Evolutionary conservation across 345 rosid species (phyloP).

Genomic region (Eucalyptus erythrocorys): DNA sequence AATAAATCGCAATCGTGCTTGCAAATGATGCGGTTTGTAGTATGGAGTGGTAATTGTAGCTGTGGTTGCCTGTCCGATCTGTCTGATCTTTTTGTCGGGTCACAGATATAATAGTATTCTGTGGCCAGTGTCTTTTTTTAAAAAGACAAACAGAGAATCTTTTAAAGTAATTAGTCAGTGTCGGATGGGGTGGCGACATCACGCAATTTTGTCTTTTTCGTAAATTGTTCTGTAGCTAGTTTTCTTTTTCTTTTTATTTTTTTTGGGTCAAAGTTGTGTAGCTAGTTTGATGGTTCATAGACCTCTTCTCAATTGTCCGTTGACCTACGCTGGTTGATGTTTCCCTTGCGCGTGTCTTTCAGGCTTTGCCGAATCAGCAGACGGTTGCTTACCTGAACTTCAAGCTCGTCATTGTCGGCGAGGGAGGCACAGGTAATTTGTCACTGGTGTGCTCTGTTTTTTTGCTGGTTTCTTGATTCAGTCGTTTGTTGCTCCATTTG

Average conservation of each 20-base stretch:
- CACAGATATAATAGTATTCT: not conserved
- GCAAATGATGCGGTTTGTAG: no score
- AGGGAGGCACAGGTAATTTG: conserved; percentile 87
- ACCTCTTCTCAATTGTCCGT: not conserved
- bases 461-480: no score
- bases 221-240: no score
- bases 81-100: not conserved
- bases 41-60: not conserved
- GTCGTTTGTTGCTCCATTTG: not conserved
- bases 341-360: not conserved
- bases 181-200: no score
- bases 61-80: not conserved
- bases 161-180: no score
- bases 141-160: no score
- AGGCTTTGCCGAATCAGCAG: conserved; percentile 85
- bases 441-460: not conserved
- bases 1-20: not conserved
- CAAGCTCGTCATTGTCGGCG: conserved; percentile 97
- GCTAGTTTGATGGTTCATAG: not conserved
- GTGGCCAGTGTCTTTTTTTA: no score
- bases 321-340: not conserved
- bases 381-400: conserved; percentile 84
- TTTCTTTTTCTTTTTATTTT: no score
- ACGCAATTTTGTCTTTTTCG: no score
- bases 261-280: no score